Base-by-base conservation (phyloP, 495 filamentous ascomycete genomes). In the Hypoxylon rickii region DNA sequence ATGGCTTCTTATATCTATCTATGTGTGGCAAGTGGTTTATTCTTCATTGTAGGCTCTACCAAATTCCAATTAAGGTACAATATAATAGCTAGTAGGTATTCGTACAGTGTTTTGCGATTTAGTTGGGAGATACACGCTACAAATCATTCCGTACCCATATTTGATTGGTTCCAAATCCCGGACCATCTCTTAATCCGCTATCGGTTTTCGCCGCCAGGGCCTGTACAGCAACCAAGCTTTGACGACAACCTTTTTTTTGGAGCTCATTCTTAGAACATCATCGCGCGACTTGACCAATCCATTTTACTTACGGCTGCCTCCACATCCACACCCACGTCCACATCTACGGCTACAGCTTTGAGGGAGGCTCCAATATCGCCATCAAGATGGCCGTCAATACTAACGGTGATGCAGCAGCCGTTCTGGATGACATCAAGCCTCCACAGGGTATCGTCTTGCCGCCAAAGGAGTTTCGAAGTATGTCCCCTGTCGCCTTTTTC, bases 401-500 rank as follows among this genome's bases (percentile, higher is more conserved):
- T 52, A 85, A 86, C 69, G 83, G 80, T 52, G 80, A 82, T 67
- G 63, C 70, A 46, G 71, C 76, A 10, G 78, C 76, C 3, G 68
- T 60, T 50, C 72, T 83, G 31, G 78, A 79, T 38, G 68, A 72
- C 37, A 83, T 81, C 70, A 91, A 90, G 70, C 83, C 90, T 19
- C 92, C 92, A 3, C 78, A 84, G 42, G 93, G 91, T 54, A 78
- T 94, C 46, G 88, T 96, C 29, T 78, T 96, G 46, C 92, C 92
- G 22, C 92, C 92, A 24, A 77, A 75, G 53, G 75, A 68, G 45
- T 66, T 68, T 12, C 50, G 63, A 59, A 51, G 66, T 68, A 16
- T 53, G 63, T 55, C n/a, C 1, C 10, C 3, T n/a, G 32, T 31
- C 44, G 11, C 15, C 34, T 31, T 36, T n/a, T n/a, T n/a, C n/a